Percentiles rank a stretch among this genome's conserved stretches.
phyloP scores from a whole-genome alignment of 2,329 filamentous ascomycete species.

The Fusarium acutatum region DNA sequence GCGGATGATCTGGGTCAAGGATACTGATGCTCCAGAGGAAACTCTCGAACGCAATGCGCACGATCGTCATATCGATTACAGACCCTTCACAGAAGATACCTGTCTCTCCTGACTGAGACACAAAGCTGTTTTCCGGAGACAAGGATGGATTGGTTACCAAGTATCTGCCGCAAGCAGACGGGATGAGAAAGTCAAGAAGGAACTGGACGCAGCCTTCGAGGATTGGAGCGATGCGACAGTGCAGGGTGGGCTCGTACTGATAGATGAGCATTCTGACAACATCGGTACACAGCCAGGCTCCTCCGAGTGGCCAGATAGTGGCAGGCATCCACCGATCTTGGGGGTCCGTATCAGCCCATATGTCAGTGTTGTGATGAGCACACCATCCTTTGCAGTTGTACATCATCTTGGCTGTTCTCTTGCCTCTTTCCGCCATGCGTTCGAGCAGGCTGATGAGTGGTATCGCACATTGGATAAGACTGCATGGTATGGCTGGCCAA shows the following conservation, averaged over 20 bases:
- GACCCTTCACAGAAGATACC: slow-evolving; percentile 40
- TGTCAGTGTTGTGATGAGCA: slow-evolving; percentile 51
- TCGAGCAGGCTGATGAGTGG: slow-evolving; percentile 50
- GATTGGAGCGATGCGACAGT: slow-evolving; percentile 40
- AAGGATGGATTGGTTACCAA: slow-evolving; percentile 39
- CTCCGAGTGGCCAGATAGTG: slow-evolving; percentile 39
- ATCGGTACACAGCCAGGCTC: slow-evolving; percentile 38
- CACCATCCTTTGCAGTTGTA: slow-evolving; percentile 50
- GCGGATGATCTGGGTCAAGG: slow-evolving; percentile 2
- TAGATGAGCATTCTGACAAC: slow-evolving; percentile 38
- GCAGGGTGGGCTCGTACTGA: slow-evolving; percentile 26
- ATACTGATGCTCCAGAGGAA: slow-evolving; percentile 28
- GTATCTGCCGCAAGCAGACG: slow-evolving; percentile 38
- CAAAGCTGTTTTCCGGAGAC: slow-evolving; percentile 39
- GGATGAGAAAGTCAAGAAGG: slow-evolving; percentile 49
- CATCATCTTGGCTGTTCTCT: slow-evolving; percentile 47
- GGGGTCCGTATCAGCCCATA: slow-evolving; percentile 51
- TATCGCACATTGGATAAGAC: slow-evolving; percentile 49
- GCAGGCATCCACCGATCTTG: slow-evolving; percentile 46
- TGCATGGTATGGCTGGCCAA: slow-evolving; percentile 50
- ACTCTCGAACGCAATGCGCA: slow-evolving; percentile 32
- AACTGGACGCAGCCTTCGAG: slow-evolving; percentile 49
- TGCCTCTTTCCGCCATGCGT: slow-evolving; percentile 39
- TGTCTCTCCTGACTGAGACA: slow-evolving; percentile 11
- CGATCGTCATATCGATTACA: slow-evolving; percentile 36